A percentile compares a stretch with the other conserved stretches of the same genome.
phyloP scores from a whole-genome alignment of 2,329 filamentous ascomycete genomes.

The Colletotrichum higginsianum region DNA sequence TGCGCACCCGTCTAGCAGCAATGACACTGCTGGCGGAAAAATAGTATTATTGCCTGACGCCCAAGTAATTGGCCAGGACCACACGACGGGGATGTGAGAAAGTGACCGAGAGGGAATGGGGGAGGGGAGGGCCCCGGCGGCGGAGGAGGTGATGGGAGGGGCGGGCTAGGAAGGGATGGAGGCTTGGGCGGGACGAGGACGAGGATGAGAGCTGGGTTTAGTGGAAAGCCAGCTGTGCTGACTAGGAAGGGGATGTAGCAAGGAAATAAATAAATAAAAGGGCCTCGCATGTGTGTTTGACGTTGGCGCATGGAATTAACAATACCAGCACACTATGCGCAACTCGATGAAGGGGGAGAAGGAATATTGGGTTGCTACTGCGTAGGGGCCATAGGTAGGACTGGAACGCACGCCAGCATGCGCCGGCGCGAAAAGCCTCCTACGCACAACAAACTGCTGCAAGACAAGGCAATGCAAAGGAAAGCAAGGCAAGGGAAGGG shows the following conservation, averaged over 20 bases:
- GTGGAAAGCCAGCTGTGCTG: conserved; percentile 20
- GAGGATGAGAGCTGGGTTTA: conserved; percentile 10
- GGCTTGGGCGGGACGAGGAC: conserved; percentile 3
- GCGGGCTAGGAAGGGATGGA: background rate
- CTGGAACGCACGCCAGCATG: conserved; percentile 16
- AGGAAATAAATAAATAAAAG: conserved; percentile 7
- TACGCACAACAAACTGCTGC: conserved; percentile 8
- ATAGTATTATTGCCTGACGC: conserved; percentile 34
- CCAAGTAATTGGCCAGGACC: conserved; percentile 40
- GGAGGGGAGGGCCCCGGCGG: background rate
- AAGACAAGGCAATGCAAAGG: conserved; percentile 15
- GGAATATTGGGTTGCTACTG: conserved; percentile 8
- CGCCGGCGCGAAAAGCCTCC: conserved; percentile 26
- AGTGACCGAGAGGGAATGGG: background rate
- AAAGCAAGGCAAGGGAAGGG: conserved; percentile 2
- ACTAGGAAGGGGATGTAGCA: background rate
- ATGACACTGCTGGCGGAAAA: conserved; percentile 10
- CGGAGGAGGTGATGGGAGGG: background rate
- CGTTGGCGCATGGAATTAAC: background rate
- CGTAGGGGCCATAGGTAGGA: background rate
- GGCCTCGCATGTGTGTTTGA: conserved; percentile 20
- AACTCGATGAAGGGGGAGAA: conserved; percentile 15
- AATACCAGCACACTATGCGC: background rate
- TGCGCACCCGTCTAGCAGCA: conserved; percentile 20
- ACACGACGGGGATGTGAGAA: conserved; percentile 23